phyloP scores from a whole-genome alignment of 192 early-diverging fungal genomes.

The Podila epicladia region DNA sequence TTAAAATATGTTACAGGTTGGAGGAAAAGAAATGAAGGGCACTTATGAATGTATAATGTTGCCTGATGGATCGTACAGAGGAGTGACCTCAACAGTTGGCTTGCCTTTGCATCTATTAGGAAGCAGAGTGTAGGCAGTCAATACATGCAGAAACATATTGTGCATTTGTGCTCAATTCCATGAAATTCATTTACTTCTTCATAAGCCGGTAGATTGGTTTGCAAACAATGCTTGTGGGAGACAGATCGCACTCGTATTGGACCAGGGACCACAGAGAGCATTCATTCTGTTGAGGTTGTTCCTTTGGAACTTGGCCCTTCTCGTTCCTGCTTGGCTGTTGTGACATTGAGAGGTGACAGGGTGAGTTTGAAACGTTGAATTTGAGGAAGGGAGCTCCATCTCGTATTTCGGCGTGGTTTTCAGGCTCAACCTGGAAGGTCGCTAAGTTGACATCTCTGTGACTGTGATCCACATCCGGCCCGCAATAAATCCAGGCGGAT shows the following conservation, averaged over 20 bases:
- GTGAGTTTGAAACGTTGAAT: not conserved
- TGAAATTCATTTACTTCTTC: constrained; percentile 15
- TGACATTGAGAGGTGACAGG: not conserved
- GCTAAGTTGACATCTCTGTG: too few species aligned
- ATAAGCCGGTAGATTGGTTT: constrained; percentile 30
- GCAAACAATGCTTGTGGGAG: constrained; percentile 24
- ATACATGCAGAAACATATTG: not conserved
- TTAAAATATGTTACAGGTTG: not conserved
- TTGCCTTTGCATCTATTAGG: constrained; percentile 26
- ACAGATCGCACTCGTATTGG: constrained; percentile 47
- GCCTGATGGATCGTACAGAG: constrained; percentile 35
- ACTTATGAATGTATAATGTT: constrained; percentile 17
- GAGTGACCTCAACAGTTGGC: constrained; percentile 44
- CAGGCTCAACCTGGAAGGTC: not conserved
- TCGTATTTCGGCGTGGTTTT: not conserved
- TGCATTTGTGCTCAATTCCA: not conserved
- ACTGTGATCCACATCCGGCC: too few species aligned
- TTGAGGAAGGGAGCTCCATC: too few species aligned
- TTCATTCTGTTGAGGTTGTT: constrained; percentile 6
- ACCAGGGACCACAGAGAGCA: constrained; percentile 42
- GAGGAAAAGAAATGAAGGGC: not conserved
- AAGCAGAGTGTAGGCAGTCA: not conserved
- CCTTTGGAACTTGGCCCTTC: not conserved
- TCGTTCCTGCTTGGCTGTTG: not conserved
- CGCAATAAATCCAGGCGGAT: too few species aligned